Evolutionary conservation across 805 yeast species (phyloP), one percentile per base, ranked within the genome.

Genomic region (Yamadazyma olivae): DNA sequence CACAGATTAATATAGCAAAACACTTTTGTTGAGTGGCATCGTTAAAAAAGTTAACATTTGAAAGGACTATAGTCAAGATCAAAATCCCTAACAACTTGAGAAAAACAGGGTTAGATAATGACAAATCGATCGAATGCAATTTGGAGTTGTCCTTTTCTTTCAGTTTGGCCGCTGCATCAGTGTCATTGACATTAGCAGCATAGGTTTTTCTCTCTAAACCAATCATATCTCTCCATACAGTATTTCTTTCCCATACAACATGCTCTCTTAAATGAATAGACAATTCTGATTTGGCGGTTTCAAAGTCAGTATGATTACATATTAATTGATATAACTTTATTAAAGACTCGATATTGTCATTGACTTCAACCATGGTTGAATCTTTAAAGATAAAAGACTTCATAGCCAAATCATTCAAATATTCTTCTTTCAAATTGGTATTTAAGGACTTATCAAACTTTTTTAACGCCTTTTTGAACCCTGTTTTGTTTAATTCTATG

Each of bases 1-100:
- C 81, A 48, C 86, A 77, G 3, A 84, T 71, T 30, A 93, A 70
- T 4, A 91, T 66, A 0, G 97, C 95, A 54, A 91, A 74, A 61
- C 99, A 48, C 35, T 62, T 52, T 24, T 55, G 53, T 38, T 67
- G 70, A 17, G 59, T 59, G 3, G 36, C 26, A 39, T 67, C 71
- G 14, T 54, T 55, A 48, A 67, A 64, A 1, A 67, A 56, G 1
- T 55, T 44, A 6, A 60, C 39, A 4, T 53, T 48, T 32, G 64
- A 36, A 19, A 67, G 50, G 1, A 54, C 17, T 1, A 71, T 22
- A 14, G 89, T 82, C 0, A 81, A 50, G 0, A 59, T 23, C 2
- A 66, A 26, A 17, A 87, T 83, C 0, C 69, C 23, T 0, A 64
- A 6, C n/a, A 81, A 51, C 41, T 75, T 79, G 26, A 70, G 25